Base-by-base conservation (phyloP, 805 yeast species). In the Spathaspora passalidarum region DNA sequence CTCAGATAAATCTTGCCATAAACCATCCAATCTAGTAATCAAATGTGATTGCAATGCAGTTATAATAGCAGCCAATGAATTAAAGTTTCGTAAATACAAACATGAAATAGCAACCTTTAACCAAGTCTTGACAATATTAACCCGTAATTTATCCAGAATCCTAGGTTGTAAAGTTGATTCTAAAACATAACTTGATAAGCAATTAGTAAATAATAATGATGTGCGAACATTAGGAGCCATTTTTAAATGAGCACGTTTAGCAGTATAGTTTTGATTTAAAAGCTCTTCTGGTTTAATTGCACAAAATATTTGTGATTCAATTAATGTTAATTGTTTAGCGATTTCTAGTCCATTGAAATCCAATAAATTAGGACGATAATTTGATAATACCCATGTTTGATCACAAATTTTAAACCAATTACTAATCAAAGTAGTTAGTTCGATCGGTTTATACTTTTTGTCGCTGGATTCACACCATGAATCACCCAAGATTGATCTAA, bases 41-140 rank as follows among this genome's bases (percentile, higher is more conserved):
- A 84, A 73, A 59, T 84, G 87, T 43, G 85, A 82, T 59, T 87
- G 95, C 50, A 87, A 68, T 1, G 90, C 76, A 0, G 90, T 85
- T 68, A 87, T 80, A 39, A 87, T 84, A 1, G 92, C 84, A 1
- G 92, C 91, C 50, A 87, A 68, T 0, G 94, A 82, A 58, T 87
- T 87, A 68, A 82, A 86, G 59, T 87, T 87, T 49, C 90, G 71
- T 60, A 86, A 72, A 55, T 86, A 84, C 36, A 84, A 71, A 53
- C 90, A 82, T 1, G 90, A 83, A 44, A 84, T 71, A 0, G 89
- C 87, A 26, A 86, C 74, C 56, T 84, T 84, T 47, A 87, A 65
- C 95, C 96, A 87, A 11, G 80, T 75, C 53, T 81, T 81, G 29
- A 86, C 60, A 44, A 81, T 75, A 45, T 72, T 72, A 8, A 75